Percentiles rank a stretch among this genome's conserved stretches.
phyloP scores from a whole-genome alignment of 2,329 filamentous ascomycete genomes.

The Xylaria sp. region DNA sequence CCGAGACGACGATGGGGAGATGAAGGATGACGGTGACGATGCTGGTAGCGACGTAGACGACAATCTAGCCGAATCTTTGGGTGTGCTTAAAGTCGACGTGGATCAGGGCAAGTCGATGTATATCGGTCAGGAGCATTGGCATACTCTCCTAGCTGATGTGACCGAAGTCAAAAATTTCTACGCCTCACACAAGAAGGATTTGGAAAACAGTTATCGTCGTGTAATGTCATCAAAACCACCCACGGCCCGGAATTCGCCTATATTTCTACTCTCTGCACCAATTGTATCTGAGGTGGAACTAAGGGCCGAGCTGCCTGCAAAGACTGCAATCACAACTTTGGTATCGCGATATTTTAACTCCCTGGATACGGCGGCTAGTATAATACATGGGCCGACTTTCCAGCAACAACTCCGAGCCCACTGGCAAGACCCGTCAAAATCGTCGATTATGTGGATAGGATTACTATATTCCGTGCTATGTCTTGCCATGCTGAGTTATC shows the following conservation, averaged over 20 bases:
- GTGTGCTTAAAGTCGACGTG: slow-evolving; percentile 82
- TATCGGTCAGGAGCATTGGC: slow-evolving; percentile 85
- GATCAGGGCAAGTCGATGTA: slow-evolving; percentile 84
- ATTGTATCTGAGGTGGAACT: slow-evolving; percentile 80
- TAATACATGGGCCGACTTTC: slow-evolving; percentile 87
- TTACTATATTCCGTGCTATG: slow-evolving; percentile 80
- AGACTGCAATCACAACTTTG: slow-evolving; percentile 83
- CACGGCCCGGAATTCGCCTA: slow-evolving; percentile 71
- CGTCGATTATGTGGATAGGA: slow-evolving; percentile 81
- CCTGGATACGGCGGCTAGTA: slow-evolving; percentile 73
- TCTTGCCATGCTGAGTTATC: slow-evolving; percentile 80
- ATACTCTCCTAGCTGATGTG: slow-evolving; percentile 81
- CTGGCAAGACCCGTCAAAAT: slow-evolving; percentile 78
- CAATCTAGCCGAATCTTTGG: slow-evolving; percentile 75
- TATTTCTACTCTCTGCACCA: slow-evolving; percentile 80
- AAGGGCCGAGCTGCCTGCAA: slow-evolving; percentile 80
- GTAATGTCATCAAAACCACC: slow-evolving; percentile 75
- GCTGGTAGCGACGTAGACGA: slow-evolving; percentile 78
- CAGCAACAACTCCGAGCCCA: slow-evolving; percentile 73
- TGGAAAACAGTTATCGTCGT: slow-evolving; percentile 82
- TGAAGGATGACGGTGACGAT: slow-evolving; percentile 62
- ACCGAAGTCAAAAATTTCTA: slow-evolving; percentile 96
- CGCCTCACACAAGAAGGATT: slow-evolving; percentile 83
- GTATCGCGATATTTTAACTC: slow-evolving; percentile 93
- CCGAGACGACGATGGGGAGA: slow-evolving; percentile 64